Base-by-base conservation (phyloP, 2,329 filamentous ascomycete genomes). In the Colletotrichum tropicale region DNA sequence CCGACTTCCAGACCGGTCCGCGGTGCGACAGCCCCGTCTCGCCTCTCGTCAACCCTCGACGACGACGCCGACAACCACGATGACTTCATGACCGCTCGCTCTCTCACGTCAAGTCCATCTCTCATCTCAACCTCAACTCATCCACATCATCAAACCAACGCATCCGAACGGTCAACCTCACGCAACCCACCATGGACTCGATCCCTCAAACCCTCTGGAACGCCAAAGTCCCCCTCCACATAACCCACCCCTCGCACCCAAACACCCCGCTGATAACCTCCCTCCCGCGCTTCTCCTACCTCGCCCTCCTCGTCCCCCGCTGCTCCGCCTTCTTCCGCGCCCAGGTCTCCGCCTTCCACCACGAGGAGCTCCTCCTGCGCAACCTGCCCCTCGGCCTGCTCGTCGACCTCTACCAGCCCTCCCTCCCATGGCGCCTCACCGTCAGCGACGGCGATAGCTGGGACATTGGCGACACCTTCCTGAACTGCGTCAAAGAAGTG, bases 401-500 rank as follows among this genome's bases (percentile, higher is more conserved):
- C 34, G 84, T 89, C 66, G 91, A 92, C 79, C 85, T 92, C 30
- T 92, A 92, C 81, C 88, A 86, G 78, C 90, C 90, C 1, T 71
- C 80, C 13, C 81, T 91, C 67, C 90, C 91, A 2, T 92, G 90
- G 90, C 85, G 86, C 15, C 83, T 92, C 64, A 87, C 87, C 18
- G 90, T 91, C 30, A 84, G 85, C 70, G 89, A 91, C 74, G 90
- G 90, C 21, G 80, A 87, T 36, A 88, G 87, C 65, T 92, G 90
- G 90, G 90, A 92, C 78, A 91, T 92, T 65, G 87, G 85, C 56
- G 91, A 92, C 81, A 92, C 91, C 0, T 93, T 93, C 78, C 86
- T 93, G 71, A 93, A 93, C 82, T 89, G 89, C 72, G 90, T 90
- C 77, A 93, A 93, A 82, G 91, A 93, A 86, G 89, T 89, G 74